Evolutionary conservation across 2,329 filamentous ascomycete genomes (phyloP).

Genomic region (Cryphonectria parasitica): DNA sequence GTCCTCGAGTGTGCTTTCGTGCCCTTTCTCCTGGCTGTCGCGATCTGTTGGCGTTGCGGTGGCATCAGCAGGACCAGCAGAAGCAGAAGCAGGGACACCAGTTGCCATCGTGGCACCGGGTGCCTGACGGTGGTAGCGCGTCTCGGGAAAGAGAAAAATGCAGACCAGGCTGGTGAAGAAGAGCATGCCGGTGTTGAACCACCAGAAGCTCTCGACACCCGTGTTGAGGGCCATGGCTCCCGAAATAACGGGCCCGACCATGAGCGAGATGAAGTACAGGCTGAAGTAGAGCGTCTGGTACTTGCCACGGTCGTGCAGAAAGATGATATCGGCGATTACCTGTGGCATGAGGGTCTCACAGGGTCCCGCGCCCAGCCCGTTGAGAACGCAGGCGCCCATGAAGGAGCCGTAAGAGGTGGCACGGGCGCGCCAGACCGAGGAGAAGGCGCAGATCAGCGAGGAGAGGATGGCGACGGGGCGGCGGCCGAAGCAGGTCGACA

Average conservation of each 20-base stretch:
- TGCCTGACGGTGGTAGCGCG: slow-evolving; percentile 56
- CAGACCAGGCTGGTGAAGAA: slow-evolving; percentile 53
- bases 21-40: slow-evolving; percentile 23
- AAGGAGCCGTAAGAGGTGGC: slow-evolving; percentile 63
- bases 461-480: slow-evolving; percentile 51
- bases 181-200: slow-evolving; percentile 63
- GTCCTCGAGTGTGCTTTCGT: slow-evolving; percentile 8
- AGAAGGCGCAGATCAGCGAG: slow-evolving; percentile 47
- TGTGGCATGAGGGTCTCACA: slow-evolving; percentile 65
- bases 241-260: slow-evolving; percentile 47
- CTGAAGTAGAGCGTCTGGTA: slow-evolving; percentile 59
- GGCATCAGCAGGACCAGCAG: slow-evolving; percentile 9
- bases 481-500: slow-evolving; percentile 52
- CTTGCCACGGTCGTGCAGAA: slow-evolving; percentile 66
- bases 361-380: slow-evolving; percentile 65
- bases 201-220: slow-evolving; percentile 68
- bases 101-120: slow-evolving; percentile 27
- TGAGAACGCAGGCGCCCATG: slow-evolving; percentile 66
- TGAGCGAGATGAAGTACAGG: slow-evolving; percentile 64
- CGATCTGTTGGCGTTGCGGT: slow-evolving; percentile 29
- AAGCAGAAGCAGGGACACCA: background rate
- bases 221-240: slow-evolving; percentile 63
- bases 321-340: slow-evolving; percentile 67
- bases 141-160: slow-evolving; percentile 66
- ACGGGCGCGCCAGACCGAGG: slow-evolving; percentile 56